A percentile compares a stretch with the other conserved stretches of the same genome.
Conservation (phyloP, 345 rosid genomes). For the thale cress (Arabidopsis thaliana) region DNA sequence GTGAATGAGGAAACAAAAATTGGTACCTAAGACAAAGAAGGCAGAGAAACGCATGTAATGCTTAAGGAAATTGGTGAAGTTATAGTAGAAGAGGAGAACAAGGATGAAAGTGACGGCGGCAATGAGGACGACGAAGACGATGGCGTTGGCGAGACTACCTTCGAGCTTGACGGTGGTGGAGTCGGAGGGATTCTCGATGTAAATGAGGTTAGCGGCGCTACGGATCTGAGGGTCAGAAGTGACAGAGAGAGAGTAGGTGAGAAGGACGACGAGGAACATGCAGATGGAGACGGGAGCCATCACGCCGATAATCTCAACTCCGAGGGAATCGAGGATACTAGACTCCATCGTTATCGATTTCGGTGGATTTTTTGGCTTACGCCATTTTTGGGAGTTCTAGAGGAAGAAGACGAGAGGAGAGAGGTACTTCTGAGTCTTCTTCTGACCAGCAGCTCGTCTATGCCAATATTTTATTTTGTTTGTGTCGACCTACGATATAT, state of each 20-base stretch:
- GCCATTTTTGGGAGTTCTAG: conserved; percentile 14
- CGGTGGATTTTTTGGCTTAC: conserved; percentile 8
- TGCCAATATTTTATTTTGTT: too few relatives aligned
- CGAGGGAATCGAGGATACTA: conserved; percentile 75
- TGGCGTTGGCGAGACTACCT: conserved; percentile 83
- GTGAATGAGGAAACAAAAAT: background rate
- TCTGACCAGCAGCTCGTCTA: background rate
- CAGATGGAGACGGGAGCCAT: conserved; percentile 97
- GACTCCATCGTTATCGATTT: conserved; percentile 53
- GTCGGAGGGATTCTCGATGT: conserved; percentile 84
- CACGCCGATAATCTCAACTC: conserved; percentile 90
- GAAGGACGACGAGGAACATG: conserved; percentile 91
- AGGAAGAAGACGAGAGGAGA: conserved; percentile 24
- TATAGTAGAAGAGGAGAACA: conserved; percentile 88
- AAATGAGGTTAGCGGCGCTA: conserved; percentile 93
- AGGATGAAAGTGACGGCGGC: conserved; percentile 84
- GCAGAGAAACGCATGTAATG: conserved; percentile 95
- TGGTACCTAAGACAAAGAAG: conserved; percentile 72
- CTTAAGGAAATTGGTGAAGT: conserved; percentile 89
- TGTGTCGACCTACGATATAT: too few relatives aligned
- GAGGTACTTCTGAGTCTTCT: conserved; percentile 7
- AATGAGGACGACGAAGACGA: conserved; percentile 79
- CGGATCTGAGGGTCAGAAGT: conserved; percentile 69
- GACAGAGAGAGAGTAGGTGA: conserved; percentile 83
- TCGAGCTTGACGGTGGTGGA: conserved; percentile 78